Evolutionary conservation across 257 asterid species (phyloP).

Genomic region (Lycium ferocissimum): DNA sequence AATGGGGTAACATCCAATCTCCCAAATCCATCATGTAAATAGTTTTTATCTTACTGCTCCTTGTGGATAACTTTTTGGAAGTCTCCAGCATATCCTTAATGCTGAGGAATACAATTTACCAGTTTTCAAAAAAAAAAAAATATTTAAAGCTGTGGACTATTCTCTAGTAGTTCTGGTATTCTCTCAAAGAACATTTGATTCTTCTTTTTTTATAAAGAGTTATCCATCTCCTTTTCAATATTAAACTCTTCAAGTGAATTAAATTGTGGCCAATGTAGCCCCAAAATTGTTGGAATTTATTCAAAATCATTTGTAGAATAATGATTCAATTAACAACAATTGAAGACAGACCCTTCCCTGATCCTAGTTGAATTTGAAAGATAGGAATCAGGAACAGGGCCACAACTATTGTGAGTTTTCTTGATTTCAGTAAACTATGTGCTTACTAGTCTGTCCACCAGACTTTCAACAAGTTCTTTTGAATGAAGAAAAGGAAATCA

Average conservation of each 20-base stretch:
- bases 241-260: neutral
- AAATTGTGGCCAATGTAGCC: neutral
- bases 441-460: conserved; percentile 21
- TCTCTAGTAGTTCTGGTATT: neutral
- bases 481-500: neutral
- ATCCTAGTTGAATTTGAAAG: neutral
- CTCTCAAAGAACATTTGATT: conserved; percentile 12
- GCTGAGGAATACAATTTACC: too few relatives aligned
- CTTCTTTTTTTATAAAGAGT: neutral
- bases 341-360: neutral
- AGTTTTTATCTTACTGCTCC: too few relatives aligned
- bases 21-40: neutral
- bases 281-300: neutral
- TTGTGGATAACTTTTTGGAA: too few relatives aligned
- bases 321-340: neutral
- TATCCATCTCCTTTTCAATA: conserved; percentile 3
- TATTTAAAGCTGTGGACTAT: neutral
- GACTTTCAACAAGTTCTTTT: neutral
- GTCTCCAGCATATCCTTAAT: too few relatives aligned
- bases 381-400: conserved; percentile 8
- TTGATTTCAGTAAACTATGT: neutral
- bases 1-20: conserved; percentile 2
- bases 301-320: neutral
- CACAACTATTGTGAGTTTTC: neutral
- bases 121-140: neutral